Conservation (phyloP, 2,329 filamentous ascomycete genomes). For the Alternaria infectoria region DNA sequence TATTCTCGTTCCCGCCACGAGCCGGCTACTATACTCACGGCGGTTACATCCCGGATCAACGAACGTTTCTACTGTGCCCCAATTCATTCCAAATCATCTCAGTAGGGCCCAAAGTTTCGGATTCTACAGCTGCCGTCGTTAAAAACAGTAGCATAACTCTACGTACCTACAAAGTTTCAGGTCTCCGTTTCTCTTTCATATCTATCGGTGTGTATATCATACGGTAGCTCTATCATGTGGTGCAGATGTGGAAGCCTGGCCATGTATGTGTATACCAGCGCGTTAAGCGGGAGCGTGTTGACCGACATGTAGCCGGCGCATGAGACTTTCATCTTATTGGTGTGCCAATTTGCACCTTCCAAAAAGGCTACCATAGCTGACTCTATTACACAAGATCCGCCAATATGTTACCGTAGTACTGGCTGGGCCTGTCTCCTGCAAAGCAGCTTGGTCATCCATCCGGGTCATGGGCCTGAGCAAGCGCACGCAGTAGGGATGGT, state of each 20-base stretch:
- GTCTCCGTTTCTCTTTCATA: conserved; percentile 32
- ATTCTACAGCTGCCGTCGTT: conserved; percentile 10
- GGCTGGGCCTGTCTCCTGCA: conserved; percentile 19
- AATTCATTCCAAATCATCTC: conserved; percentile 23
- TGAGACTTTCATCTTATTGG: conserved; percentile 12
- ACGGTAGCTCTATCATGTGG: conserved; percentile 8
- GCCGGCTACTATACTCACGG: conserved; percentile 32
- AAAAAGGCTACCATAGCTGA: conserved; percentile 24
- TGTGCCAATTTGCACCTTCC: neutral
- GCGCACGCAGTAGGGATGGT: conserved; percentile 26
- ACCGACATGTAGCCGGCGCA: conserved; percentile 10
- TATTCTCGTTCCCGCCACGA: conserved; percentile 37
- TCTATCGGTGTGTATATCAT: conserved; percentile 21
- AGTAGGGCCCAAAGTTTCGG: conserved; percentile 14
- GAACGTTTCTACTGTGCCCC: conserved; percentile 33
- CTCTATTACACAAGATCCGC: conserved; percentile 28
- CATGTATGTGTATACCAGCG: conserved; percentile 5
- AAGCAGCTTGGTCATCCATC: conserved; percentile 22
- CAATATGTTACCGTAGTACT: conserved; percentile 16
- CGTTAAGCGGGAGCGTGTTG: conserved; percentile 13
- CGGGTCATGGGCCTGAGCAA: conserved; percentile 24
- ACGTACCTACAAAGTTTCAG: conserved; percentile 17
- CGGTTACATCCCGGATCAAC: conserved; percentile 21
- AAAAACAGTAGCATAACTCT: conserved; percentile 6
- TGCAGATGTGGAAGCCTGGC: conserved; percentile 25